Conservation (phyloP, 2,329 filamentous ascomycete genomes). For the Metarhizium guizhouense region DNA sequence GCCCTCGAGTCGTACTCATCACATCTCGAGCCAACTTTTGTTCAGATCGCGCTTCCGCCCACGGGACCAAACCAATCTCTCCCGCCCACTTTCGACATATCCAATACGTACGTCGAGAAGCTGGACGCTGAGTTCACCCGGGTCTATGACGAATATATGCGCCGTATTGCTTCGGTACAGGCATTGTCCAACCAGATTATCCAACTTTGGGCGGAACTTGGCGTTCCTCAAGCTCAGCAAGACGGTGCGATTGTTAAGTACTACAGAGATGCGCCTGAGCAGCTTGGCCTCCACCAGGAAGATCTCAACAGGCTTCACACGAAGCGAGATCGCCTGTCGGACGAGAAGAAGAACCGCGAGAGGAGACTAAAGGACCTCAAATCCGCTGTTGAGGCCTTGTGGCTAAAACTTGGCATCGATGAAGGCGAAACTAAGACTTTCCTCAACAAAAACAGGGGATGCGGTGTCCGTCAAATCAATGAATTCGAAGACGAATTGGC, state of each 20-base stretch:
- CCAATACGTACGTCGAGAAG: conserved; percentile 73
- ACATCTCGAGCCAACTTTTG: conserved; percentile 83
- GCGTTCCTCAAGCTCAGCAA: conserved; percentile 87
- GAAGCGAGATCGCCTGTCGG: conserved; percentile 72
- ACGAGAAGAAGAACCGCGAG: conserved; percentile 84
- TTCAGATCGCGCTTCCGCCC: conserved; percentile 77
- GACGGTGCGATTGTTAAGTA: conserved; percentile 80
- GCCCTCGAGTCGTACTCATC: conserved; percentile 94
- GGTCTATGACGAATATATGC: conserved; percentile 93
- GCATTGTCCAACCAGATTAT: conserved; percentile 76
- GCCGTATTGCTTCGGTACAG: conserved; percentile 68
- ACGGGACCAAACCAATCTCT: conserved; percentile 67
- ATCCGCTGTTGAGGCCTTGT: conserved; percentile 71
- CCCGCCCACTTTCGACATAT: conserved; percentile 84
- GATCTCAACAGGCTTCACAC: conserved; percentile 65
- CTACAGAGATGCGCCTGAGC: conserved; percentile 85
- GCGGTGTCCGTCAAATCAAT: conserved; percentile 84
- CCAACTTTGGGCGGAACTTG: conserved; percentile 90
- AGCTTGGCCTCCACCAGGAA: conserved; percentile 83
- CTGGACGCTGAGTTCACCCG: conserved; percentile 87
- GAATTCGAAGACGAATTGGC: conserved; percentile 89
- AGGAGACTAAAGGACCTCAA: conserved; percentile 67
- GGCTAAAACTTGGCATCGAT: conserved; percentile 80
- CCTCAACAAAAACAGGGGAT: conserved; percentile 79
- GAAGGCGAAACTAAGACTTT: conserved; percentile 78